These are phyloP conservation scores for Didymella pinodella DNA, from an alignment of 2,329 filamentous ascomycete species.

Conservation along the genomic window DNA sequence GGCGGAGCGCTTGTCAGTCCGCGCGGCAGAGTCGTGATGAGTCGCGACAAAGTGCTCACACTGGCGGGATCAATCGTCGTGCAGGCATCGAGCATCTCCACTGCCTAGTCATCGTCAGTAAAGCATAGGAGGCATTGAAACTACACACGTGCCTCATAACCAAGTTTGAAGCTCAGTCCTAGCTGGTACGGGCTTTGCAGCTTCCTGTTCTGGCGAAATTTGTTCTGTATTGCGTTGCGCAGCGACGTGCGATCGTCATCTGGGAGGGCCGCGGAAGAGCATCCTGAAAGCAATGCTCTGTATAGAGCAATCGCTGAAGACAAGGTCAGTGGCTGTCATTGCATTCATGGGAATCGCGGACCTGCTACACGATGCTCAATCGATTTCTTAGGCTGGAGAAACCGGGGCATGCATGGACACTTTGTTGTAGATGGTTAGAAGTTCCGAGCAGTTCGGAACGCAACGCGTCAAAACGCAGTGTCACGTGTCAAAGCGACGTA, in stretches of 20 bases:
- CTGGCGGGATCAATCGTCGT: conserved; percentile 42
- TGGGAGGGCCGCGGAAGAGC: conserved; percentile 62
- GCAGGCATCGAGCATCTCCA: conserved; percentile 56
- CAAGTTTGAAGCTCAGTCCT: conserved; percentile 68
- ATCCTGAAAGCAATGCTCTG: conserved; percentile 71
- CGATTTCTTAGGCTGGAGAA: conserved; percentile 56
- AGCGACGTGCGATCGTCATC: conserved; percentile 61
- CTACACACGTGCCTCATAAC: conserved; percentile 65
- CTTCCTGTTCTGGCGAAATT: conserved; percentile 67
- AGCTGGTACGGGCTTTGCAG: conserved; percentile 68
- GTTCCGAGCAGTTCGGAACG: conserved; percentile 16
- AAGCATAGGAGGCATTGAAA: background rate
- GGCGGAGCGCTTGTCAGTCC: conserved; percentile 39
- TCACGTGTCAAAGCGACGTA: conserved; percentile 25
- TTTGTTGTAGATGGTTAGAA: conserved; percentile 21
- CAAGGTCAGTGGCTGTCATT: conserved; percentile 4
- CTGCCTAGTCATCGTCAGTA: conserved; percentile 39
- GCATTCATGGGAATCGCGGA: conserved; percentile 32
- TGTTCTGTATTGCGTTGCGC: conserved; percentile 65
- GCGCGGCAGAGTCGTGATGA: conserved; percentile 53
- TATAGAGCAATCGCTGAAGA: conserved; percentile 72
- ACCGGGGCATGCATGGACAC: conserved; percentile 55
- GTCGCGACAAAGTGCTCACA: conserved; percentile 29
- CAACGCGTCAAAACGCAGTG: conserved; percentile 24
- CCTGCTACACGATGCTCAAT: conserved; percentile 62